These are phyloP conservation scores for Ceratocystis eucalypticola DNA, from an alignment of 2,329 filamentous ascomycete genomes.

Conservation along the genomic window DNA sequence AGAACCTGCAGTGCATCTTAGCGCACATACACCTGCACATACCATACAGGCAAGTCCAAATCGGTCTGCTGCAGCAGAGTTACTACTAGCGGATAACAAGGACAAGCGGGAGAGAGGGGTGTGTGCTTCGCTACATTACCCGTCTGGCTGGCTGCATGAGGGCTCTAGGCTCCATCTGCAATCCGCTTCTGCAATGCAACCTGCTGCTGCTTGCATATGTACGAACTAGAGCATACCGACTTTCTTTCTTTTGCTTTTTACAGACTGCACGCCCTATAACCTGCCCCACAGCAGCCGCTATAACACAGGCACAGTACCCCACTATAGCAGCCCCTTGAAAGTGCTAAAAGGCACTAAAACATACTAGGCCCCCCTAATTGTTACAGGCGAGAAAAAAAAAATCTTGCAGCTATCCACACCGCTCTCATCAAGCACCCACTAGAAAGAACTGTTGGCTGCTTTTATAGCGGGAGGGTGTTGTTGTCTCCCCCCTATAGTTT, in stretches of 20 bases:
- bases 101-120: not conserved
- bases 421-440: not conserved
- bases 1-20: not conserved
- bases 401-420: not conserved
- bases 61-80: not conserved
- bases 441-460: not conserved
- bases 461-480: not conserved
- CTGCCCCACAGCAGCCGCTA: not conserved
- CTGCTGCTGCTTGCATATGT: not conserved
- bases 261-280: not conserved
- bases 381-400: not conserved
- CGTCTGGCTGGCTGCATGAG: not conserved
- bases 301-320: not conserved
- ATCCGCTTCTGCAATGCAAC: slow-evolving; percentile 1
- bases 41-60: not conserved
- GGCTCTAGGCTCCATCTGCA: not conserved
- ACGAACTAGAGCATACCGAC: not conserved
- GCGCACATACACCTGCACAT: not conserved
- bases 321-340: too few species aligned
- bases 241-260: not conserved
- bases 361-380: too few species aligned
- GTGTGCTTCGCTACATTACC: not conserved
- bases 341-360: too few species aligned
- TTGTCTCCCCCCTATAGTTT: not conserved
- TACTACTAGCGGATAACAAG: not conserved